These are phyloP conservation scores for Xerocomus nothofagi DNA, from an alignment of 1,284 basidiomycete genomes.

Conservation along the genomic window DNA sequence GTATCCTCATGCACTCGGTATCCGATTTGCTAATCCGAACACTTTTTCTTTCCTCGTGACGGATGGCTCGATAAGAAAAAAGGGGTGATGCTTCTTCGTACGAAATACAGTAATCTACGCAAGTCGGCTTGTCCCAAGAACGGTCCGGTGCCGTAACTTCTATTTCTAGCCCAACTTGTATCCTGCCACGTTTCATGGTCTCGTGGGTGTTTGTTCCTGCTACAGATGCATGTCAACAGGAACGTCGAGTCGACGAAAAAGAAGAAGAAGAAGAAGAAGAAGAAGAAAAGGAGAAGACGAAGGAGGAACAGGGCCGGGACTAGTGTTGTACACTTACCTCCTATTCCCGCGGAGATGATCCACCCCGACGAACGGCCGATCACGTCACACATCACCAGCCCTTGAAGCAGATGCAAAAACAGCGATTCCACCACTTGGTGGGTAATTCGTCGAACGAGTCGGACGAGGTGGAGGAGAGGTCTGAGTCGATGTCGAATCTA, in stretches of 20 bases:
- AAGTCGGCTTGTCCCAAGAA: too few species aligned
- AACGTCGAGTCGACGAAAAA: not conserved
- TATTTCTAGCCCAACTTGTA: not conserved
- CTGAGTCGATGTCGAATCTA: constrained; percentile 28
- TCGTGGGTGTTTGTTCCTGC: not conserved
- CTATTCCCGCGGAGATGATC: constrained; percentile 23
- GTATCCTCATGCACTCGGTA: constrained; percentile 25
- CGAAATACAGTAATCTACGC: constrained; percentile 15
- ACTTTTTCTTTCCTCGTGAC: not conserved
- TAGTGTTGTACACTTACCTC: too few species aligned
- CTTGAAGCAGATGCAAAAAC: constrained; percentile 26
- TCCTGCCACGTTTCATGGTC: too few species aligned
- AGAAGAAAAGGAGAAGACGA: not conserved
- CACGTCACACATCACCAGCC: constrained; percentile 22
- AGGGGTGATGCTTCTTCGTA: not conserved
- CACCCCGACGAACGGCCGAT: constrained; percentile 3
- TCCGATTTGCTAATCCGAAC: constrained; percentile 12
- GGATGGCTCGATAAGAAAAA: not conserved
- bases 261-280: not conserved
- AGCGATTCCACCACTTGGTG: constrained; percentile 26
- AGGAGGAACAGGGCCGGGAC: too few species aligned
- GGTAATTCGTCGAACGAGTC: constrained; percentile 28
- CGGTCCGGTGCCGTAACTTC: too few species aligned
- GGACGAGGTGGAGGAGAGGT: constrained; percentile 26
- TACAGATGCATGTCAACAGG: too few species aligned